Evolutionary conservation across 179 eudicot genomes (phyloP).

Genomic region (Amaranthus tricolor): DNA sequence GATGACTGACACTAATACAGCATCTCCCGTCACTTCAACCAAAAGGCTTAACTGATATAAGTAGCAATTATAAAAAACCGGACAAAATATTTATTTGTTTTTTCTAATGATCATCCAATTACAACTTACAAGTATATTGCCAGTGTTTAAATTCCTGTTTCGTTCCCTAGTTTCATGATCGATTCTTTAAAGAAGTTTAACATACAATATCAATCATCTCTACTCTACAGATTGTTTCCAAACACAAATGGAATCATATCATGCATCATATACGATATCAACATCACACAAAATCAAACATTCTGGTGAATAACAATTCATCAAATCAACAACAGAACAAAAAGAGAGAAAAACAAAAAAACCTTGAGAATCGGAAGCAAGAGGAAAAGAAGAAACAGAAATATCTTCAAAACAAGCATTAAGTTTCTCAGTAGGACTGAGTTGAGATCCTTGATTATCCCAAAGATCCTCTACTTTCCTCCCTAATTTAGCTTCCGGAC

Average conservation of each 20-base stretch:
- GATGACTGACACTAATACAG: too few species aligned
- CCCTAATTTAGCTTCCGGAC: constrained; percentile 85
- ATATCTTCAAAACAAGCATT: constrained; percentile 89
- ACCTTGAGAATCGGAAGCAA: constrained; percentile 66
- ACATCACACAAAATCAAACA: background rate
- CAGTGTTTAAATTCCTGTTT: too few species aligned
- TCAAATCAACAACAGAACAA: background rate
- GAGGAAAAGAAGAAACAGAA: constrained; percentile 78
- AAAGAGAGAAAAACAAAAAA: background rate
- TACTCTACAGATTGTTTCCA: too few species aligned
- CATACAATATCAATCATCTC: background rate
- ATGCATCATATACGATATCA: background rate
- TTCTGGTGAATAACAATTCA: background rate
- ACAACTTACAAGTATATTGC: too few species aligned
- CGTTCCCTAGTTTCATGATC: background rate
- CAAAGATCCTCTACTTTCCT: constrained; percentile 83
- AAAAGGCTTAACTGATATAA: too few species aligned
- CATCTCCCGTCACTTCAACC: too few species aligned
- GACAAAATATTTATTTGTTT: too few species aligned
- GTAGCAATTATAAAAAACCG: too few species aligned
- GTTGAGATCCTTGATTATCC: constrained; percentile 67
- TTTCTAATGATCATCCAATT: too few species aligned
- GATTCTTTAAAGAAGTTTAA: background rate
- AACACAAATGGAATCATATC: background rate
- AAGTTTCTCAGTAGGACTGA: constrained; percentile 84